phyloP scores from a whole-genome alignment of 306 rosid genomes.

The Oxytropis ochrocephala region DNA sequence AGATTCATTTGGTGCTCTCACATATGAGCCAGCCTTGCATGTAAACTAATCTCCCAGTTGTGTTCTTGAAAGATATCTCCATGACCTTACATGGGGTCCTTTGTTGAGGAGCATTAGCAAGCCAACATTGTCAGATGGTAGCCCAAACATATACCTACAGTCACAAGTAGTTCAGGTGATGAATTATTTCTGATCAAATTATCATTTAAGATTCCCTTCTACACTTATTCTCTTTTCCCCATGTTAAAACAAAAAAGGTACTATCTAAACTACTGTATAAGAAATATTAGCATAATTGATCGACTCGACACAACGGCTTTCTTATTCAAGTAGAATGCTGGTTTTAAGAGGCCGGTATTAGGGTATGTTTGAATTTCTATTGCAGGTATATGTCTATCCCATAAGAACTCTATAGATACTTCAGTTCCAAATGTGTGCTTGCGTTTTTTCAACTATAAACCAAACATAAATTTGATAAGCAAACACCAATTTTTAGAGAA shows the following conservation, averaged over 20 bases:
- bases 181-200: not conserved
- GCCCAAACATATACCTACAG: conserved; percentile 65
- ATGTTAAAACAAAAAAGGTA: not conserved
- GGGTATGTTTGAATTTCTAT: not conserved
- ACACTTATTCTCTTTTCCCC: not conserved
- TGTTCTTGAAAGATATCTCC: conserved; percentile 73
- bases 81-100: conserved; percentile 45
- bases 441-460: not conserved
- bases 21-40: conserved; percentile 20
- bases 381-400: not conserved
- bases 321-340: not conserved
- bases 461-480: not conserved
- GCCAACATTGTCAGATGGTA: conserved; percentile 52
- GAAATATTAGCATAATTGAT: conserved; percentile 1
- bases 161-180: conserved; percentile 13
- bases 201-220: not conserved
- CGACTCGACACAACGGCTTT: not conserved
- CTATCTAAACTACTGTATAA: not conserved
- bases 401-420: not conserved
- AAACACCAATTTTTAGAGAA: not conserved
- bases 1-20: conserved; percentile 26
- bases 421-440: too few relatives aligned
- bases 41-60: conserved; percentile 40
- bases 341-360: not conserved
- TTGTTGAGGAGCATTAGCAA: conserved; percentile 77